phyloP scores from a whole-genome alignment of 2,329 filamentous ascomycete genomes.

The Penicillium sp. region DNA sequence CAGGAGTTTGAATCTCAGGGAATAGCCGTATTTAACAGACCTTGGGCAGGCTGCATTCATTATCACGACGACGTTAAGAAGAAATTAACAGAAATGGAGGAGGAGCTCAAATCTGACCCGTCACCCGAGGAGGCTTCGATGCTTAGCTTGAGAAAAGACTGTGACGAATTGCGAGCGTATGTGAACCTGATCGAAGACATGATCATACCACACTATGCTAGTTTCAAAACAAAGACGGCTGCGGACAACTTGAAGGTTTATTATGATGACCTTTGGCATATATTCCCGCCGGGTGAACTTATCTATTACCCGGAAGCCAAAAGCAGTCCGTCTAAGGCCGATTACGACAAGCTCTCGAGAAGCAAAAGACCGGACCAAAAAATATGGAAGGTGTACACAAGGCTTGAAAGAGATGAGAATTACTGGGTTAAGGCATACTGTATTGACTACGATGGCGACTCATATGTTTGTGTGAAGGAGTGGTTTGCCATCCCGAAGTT shows the following conservation, averaged over 20 bases:
- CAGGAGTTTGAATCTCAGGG: background rate
- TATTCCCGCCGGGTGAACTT: background rate
- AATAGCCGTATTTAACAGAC: background rate
- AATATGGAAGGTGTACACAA: background rate
- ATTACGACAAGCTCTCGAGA: background rate
- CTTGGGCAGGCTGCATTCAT: background rate
- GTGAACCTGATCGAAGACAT: background rate
- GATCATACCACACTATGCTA: background rate
- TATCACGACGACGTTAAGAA: background rate
- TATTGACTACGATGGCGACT: conserved; percentile 3
- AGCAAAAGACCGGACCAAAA: background rate
- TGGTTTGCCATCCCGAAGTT: background rate
- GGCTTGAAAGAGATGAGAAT: background rate
- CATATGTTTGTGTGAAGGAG: conserved; percentile 2
- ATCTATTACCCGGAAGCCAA: background rate
- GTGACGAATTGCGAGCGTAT: background rate
- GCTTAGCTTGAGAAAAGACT: background rate
- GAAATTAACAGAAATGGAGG: background rate
- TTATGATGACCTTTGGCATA: background rate
- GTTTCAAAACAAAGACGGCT: background rate
- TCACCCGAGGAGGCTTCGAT: background rate
- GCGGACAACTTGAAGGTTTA: background rate
- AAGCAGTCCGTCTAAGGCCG: background rate
- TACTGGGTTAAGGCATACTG: background rate
- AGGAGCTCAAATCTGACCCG: background rate